Conservation (phyloP, 257 asterid species). For the Jasminum sambac region DNA sequence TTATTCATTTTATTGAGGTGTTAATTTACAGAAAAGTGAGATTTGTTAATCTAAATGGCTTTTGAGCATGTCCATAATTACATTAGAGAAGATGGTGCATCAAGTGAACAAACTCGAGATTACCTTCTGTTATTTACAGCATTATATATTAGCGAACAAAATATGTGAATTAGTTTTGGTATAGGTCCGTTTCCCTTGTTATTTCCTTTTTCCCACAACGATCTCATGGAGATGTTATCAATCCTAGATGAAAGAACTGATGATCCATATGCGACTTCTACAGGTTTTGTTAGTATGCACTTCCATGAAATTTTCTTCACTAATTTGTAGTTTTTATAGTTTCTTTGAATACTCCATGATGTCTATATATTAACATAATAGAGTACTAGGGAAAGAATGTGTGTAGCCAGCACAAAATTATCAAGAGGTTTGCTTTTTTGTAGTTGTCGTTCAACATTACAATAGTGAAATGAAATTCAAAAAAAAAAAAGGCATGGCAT, state of each 20-base stretch:
- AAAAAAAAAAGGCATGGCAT: slow-evolving; percentile 23
- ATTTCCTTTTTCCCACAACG: neutral
- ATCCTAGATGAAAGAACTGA: neutral
- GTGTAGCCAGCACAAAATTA: neutral
- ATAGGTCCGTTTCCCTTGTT: neutral
- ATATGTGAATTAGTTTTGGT: neutral
- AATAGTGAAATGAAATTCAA: too few relatives aligned
- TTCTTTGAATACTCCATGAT: neutral
- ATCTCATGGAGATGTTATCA: neutral
- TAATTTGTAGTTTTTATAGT: too few relatives aligned
- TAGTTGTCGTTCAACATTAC: neutral
- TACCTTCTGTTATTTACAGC: too few relatives aligned
- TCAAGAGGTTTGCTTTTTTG: neutral
- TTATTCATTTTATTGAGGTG: too few relatives aligned
- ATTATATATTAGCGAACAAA: too few relatives aligned
- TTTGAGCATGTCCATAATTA: too few relatives aligned
- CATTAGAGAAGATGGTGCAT: too few relatives aligned
- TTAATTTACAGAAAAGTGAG: too few relatives aligned
- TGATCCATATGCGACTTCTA: neutral
- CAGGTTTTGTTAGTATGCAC: neutral
- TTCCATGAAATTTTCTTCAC: neutral
- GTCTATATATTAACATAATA: neutral
- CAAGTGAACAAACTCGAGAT: too few relatives aligned
- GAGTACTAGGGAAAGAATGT: neutral
- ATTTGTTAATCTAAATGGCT: too few relatives aligned